These are phyloP conservation scores for Coffea eugenioides DNA, from an alignment of 257 asterid species.

Conservation along the genomic window DNA sequence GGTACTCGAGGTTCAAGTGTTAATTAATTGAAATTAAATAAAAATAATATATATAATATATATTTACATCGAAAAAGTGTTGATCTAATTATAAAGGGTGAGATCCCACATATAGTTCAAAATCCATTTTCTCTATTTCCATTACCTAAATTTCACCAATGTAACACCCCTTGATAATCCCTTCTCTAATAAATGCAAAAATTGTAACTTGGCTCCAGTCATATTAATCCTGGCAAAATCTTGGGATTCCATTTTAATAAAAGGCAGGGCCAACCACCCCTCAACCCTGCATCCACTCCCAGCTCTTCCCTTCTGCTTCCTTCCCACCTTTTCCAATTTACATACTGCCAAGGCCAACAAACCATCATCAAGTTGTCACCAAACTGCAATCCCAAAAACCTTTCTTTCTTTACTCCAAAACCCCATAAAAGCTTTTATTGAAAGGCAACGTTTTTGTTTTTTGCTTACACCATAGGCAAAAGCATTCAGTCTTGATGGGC, in stretches of 20 bases:
- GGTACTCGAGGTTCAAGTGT: too few relatives aligned
- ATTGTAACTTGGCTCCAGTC: background rate
- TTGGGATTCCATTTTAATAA: conserved; percentile 11
- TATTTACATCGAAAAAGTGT: too few relatives aligned
- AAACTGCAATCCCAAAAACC: conserved; percentile 4
- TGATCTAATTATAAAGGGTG: too few relatives aligned
- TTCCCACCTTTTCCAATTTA: background rate
- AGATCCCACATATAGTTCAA: too few relatives aligned
- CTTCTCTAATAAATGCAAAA: background rate
- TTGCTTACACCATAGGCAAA: background rate
- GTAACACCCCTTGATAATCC: too few relatives aligned
- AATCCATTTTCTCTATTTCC: too few relatives aligned
- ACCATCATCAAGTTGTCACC: conserved; percentile 8
- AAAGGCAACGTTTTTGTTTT: background rate
- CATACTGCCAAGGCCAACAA: background rate
- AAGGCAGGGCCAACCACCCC: background rate
- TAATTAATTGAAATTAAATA: too few relatives aligned
- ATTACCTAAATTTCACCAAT: too few relatives aligned
- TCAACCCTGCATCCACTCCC: background rate
- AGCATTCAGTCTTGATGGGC: conserved; percentile 53
- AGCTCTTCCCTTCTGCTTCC: background rate
- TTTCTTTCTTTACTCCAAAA: conserved; percentile 5
- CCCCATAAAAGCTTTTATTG: background rate
- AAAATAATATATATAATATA: too few relatives aligned
- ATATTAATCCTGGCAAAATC: conserved; percentile 1